Evolutionary conservation across 495 filamentous ascomycete species (phyloP), one percentile per base, ranked within the genome.

Genomic region (Lepraria neglecta): DNA sequence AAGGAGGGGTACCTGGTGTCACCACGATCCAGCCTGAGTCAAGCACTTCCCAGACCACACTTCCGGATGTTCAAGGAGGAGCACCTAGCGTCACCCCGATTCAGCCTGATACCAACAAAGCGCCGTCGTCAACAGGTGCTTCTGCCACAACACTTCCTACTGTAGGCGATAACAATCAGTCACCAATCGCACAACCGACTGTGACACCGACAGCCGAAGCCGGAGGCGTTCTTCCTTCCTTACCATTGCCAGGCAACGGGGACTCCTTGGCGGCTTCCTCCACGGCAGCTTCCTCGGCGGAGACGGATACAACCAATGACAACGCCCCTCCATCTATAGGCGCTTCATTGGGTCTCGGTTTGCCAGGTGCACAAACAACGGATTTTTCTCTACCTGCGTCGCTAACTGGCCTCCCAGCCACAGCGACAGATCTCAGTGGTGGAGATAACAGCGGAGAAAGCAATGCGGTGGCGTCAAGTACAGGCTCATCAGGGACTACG

Each of bases 371-470:
- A 11, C 3, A 38, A 38, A 38, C 9, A 10, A 38, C 9, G 6
- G 33, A 11, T 38, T 0, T 38, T 38, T 11, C 33, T 6, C 33
- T 38, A 38, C 33, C 33, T 38, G 33, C 3, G 6, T 52, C 48
- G 7, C 48, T 27, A 52, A 27, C 48, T 31, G n/a, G 48, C 28
- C 19, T 17, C 12, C 24, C 27, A 17, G 48, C 48, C 31, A 30
- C 48, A 33, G 48, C 27, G 48, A 52, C 48, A 9, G 28, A 30
- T 52, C 27, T 30, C n/a, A 21, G 48, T n/a, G 48, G 27, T 52
- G 27, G 27, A 30, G 14, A 30, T 12, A 15, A 30, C 15, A 52
- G 17, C 28, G 35, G 6, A 12, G 35, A 38, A 38, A 38, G 35
- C 35, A 5, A 38, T 38, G 35, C 35, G 35, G 28, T 24, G 0